These are phyloP conservation scores for Primulina huaijiensis DNA, from an alignment of 257 asterid species.

Conservation along the genomic window DNA sequence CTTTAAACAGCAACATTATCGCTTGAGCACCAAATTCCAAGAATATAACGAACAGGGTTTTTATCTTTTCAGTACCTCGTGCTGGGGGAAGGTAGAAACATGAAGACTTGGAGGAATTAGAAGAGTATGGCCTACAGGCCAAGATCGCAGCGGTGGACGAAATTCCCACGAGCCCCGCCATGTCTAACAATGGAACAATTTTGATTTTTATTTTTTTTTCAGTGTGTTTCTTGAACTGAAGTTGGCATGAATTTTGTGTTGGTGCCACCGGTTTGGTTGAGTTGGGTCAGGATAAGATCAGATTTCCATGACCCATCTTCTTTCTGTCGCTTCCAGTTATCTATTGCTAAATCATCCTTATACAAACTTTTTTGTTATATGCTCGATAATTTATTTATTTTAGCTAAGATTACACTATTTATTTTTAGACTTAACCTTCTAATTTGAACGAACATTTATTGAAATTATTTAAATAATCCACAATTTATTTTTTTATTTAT, in stretches of 20 bases:
- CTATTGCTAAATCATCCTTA: too few relatives aligned
- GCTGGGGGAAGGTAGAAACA: conserved; percentile 31
- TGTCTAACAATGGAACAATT: conserved; percentile 9
- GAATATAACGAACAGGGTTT: conserved; percentile 15
- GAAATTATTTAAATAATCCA: too few relatives aligned
- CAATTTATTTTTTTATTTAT: too few relatives aligned
- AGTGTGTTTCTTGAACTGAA: conserved; percentile 8
- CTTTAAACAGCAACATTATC: conserved; percentile 16
- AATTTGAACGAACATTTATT: too few relatives aligned
- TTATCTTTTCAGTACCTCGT: conserved; percentile 34
- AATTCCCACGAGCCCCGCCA: conserved; percentile 60
- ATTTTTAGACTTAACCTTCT: too few relatives aligned
- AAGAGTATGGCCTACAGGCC: conserved; percentile 41
- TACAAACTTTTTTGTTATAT: too few relatives aligned
- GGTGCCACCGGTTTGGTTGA: conserved; percentile 24
- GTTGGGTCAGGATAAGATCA: conserved; percentile 56
- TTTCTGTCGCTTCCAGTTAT: background rate
- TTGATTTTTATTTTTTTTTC: conserved; percentile 1
- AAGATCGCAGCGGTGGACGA: conserved; percentile 44
- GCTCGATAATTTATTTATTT: too few relatives aligned
- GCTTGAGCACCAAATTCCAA: conserved; percentile 7
- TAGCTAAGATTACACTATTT: too few relatives aligned
- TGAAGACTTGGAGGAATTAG: conserved; percentile 37
- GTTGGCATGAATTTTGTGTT: conserved; percentile 17
- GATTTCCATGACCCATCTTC: conserved; percentile 38